Evolutionary conservation across 129 eudicot species (phyloP).

Genomic region (Arctium minus): DNA sequence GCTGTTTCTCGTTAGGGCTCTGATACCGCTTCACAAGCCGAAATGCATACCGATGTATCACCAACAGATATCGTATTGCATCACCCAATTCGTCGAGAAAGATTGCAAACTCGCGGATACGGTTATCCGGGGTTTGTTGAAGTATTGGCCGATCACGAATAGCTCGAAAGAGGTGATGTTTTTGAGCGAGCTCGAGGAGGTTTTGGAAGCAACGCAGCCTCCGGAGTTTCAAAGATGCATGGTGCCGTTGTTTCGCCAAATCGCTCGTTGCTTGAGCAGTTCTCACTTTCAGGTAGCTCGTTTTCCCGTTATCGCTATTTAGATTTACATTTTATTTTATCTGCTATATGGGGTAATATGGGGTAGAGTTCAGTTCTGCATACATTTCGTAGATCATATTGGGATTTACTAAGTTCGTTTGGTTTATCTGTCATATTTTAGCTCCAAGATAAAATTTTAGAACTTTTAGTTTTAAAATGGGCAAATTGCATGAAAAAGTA

Average conservation of each 20-base stretch:
- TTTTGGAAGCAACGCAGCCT: slow-evolving; percentile 68
- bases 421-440: neutral
- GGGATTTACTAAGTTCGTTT: neutral
- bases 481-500: too few species aligned
- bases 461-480: too few species aligned
- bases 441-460: too few species aligned
- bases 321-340: neutral
- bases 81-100: slow-evolving; percentile 71
- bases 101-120: slow-evolving; percentile 77
- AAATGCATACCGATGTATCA: slow-evolving; percentile 68
- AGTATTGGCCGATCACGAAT: slow-evolving; percentile 77
- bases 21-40: slow-evolving; percentile 78
- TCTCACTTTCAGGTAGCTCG: slow-evolving; percentile 68
- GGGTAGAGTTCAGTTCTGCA: neutral
- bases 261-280: slow-evolving; percentile 63
- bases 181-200: slow-evolving; percentile 74
- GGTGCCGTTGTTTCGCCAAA: slow-evolving; percentile 69
- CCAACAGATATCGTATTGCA: slow-evolving; percentile 72
- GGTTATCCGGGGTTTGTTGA: slow-evolving; percentile 68
- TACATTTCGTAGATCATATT: neutral
- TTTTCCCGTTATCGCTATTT: neutral
- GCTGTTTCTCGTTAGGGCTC: slow-evolving; percentile 60
- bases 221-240: slow-evolving; percentile 76
- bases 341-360: neutral
- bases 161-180: slow-evolving; percentile 71